These are phyloP conservation scores for Colletotrichum nymphaeae DNA, from an alignment of 2,329 filamentous ascomycete species.

Conservation along the genomic window DNA sequence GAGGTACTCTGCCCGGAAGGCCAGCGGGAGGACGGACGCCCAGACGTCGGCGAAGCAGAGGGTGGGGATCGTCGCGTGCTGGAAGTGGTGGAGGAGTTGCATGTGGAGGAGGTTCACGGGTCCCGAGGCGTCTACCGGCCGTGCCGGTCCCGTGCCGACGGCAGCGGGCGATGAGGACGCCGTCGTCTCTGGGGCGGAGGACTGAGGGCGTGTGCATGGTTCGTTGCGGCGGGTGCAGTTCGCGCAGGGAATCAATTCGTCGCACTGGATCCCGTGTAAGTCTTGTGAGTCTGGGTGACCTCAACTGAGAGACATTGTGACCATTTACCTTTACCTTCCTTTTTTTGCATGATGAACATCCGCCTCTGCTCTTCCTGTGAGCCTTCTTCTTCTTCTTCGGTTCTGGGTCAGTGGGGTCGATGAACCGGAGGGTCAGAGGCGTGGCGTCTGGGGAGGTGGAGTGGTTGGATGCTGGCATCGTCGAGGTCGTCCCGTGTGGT, in stretches of 20 bases:
- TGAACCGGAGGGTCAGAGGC: slow-evolving; percentile 1
- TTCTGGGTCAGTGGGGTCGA: background rate
- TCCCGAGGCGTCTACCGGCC: background rate
- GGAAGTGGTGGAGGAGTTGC: slow-evolving; percentile 46
- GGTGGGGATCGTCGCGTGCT: slow-evolving; percentile 39
- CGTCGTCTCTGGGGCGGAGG: slow-evolving; percentile 11
- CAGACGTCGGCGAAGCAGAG: slow-evolving; percentile 43
- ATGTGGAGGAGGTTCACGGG: slow-evolving; percentile 44
- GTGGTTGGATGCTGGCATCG: background rate
- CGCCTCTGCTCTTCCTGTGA: slow-evolving; percentile 43
- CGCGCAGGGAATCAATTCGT: slow-evolving; percentile 42
- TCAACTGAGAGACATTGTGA: background rate
- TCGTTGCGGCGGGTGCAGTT: slow-evolving; percentile 42
- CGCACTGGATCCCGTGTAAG: slow-evolving; percentile 38
- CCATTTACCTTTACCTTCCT: slow-evolving; percentile 44
- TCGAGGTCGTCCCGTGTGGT: background rate
- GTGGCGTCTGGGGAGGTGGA: background rate
- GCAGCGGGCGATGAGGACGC: background rate
- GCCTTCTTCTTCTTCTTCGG: slow-evolving; percentile 33
- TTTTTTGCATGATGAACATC: slow-evolving; percentile 42
- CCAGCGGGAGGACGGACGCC: slow-evolving; percentile 40
- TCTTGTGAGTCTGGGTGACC: background rate
- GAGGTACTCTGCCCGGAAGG: slow-evolving; percentile 44
- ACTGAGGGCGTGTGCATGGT: slow-evolving; percentile 2
- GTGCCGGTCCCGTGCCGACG: no score